Evolutionary conservation across 495 filamentous ascomycete species (phyloP), one percentile per base, ranked within the genome.

Genomic region (Penicillium pancosmium): DNA sequence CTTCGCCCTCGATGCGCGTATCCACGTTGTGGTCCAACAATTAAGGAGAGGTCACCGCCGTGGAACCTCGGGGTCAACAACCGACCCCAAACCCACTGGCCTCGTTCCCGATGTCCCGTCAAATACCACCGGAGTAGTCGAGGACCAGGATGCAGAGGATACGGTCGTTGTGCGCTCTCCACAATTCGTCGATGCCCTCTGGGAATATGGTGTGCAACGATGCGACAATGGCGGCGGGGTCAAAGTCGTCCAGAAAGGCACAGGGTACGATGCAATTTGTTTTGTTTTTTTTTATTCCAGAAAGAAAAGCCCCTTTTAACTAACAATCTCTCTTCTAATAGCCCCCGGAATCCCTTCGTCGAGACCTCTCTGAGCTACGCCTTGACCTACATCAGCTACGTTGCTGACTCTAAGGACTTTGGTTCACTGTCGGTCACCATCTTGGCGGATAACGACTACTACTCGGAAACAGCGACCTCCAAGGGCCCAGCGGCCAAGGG

Each of bases 391-490:
- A 80, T 84, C 58, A 83, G 84, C 57, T 78, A 82, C 49, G 71
- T 80, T 50, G 71, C 76, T 55, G 73, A 78, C 62, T 77, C 79
- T 6, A 76, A 83, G 58, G 75, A 78, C 41, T 86, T 95, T 58
- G 80, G 81, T 19, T 85, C 91, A 0, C 72, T 88, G 18, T 83
- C 81, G 12, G 84, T 98, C 65, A 94, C 91, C 51, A 94, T 98
- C 73, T 81, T 97, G 19, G 94, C 95, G 27, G 92, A 97, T 75
- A 91, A 89, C 65, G 91, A 96, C 78, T 98, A 98, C 81, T 98
- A 98, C 78, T 97, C 94, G 3, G 88, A 91, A 40, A 78, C 86
- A 25, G 65, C 77, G 38, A 64, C 75, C 53, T 68, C 76, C 49
- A 74, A 59, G 51, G 66, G 60, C n/a, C 55, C 64, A 2, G 65